Percentiles rank a stretch among this genome's conserved stretches.
Conservation (phyloP, 2,329 filamentous ascomycete species). For the Beauveria medogensis region DNA sequence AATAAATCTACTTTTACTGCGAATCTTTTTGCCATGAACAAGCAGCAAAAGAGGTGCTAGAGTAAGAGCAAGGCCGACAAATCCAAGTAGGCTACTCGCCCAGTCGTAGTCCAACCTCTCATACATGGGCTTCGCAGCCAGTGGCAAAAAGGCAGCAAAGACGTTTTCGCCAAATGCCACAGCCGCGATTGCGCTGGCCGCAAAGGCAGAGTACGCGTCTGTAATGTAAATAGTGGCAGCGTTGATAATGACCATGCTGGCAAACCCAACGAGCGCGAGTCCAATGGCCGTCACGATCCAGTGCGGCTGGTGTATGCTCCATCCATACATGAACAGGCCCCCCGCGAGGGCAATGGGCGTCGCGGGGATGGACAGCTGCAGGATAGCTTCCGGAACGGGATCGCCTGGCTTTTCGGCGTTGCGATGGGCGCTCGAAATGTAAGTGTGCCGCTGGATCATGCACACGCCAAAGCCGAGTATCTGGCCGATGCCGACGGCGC, state of each 20-base stretch:
- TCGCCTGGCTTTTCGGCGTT: conserved; percentile 6
- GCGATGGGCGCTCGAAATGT: not conserved
- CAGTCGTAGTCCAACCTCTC: conserved; percentile 8
- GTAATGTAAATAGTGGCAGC: conserved; percentile 12
- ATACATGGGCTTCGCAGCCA: conserved; percentile 14
- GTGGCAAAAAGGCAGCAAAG: conserved; percentile 11
- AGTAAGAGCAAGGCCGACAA: conserved; percentile 10
- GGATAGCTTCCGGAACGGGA: conserved; percentile 10
- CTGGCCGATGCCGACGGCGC: conserved; percentile 12
- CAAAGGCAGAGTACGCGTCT: conserved; percentile 9
- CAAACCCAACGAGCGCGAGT: conserved; percentile 11
- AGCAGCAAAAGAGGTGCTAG: conserved; percentile 9
- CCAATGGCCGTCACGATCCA: conserved; percentile 11
- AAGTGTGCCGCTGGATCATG: conserved; percentile 5
- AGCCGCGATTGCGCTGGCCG: conserved; percentile 12
- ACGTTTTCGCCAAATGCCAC: conserved; percentile 14
- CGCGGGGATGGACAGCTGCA: conserved; percentile 10
- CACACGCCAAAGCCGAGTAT: conserved; percentile 8
- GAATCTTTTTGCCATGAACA: conserved; percentile 5
- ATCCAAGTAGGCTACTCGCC: conserved; percentile 12
- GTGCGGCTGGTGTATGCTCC: conserved; percentile 11
- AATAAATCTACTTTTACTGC: conserved; percentile 8
- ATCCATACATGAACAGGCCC: conserved; percentile 13
- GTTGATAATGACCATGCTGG: conserved; percentile 12
- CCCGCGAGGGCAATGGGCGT: conserved; percentile 10